Evolutionary conservation across 2,329 filamentous ascomycete species (phyloP), one percentile per base, ranked within the genome.

Genomic region (Verticillium klebahnii): DNA sequence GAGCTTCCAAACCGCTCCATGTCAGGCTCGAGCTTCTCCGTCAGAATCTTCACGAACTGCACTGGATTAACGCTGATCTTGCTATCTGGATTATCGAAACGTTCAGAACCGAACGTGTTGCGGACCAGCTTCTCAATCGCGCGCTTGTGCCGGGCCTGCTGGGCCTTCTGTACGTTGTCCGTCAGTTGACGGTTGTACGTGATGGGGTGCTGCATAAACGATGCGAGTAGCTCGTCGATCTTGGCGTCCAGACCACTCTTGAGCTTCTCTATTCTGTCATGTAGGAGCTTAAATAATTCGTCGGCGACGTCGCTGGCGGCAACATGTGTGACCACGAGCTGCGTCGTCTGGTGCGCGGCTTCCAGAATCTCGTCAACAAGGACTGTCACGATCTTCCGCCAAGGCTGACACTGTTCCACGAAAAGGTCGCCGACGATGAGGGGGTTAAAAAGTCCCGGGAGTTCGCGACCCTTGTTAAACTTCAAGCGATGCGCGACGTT

Each of bases 391-490:
- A 85, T 76, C 0, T 61, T 34, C 52, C 77, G 70, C 88, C 86
- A 90, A 0, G 80, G 81, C 7, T 66, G 60, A 0, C 80, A 85
- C 62, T 90, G 86, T 56, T 87, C 80, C 23, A 74, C 73, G 68
- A 90, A 90, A 0, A 91, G 69, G 25, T 88, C 82, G 0, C 75
- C 74, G 0, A 90, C 78, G 11, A 89, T 73, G 60, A 85, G 69
- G 0, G 86, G 82, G 63, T 87, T 87, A 70, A 86, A 89, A 0
- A 77, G 84, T 0, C 87, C 85, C 0, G 85, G 83, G 0, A 90
- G 72, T 67, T 90, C 88, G 5, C 80, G 73, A 1, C 63, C 63
- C 6, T 60, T 36, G 14, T 11, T 58, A 12, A 2, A 29, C 23
- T 9, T 31, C 5, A 19, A 15, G 23, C 39, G 36, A 2, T 2